These are phyloP conservation scores for Adansonia madagascariensis DNA, from an alignment of 441 rosid genomes.

Conservation along the genomic window DNA sequence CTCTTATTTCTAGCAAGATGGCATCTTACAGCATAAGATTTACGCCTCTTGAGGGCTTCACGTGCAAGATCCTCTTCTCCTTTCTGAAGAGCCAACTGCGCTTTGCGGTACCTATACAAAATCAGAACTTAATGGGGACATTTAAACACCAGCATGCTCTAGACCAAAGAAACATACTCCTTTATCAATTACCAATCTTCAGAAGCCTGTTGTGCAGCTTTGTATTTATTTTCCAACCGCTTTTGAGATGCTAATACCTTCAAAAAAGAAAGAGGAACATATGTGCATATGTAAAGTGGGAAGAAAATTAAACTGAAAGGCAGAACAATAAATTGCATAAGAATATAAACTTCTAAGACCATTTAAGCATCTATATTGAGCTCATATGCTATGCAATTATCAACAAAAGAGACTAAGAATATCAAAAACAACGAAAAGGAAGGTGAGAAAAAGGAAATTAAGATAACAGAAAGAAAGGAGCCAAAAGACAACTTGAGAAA, in stretches of 20 bases:
- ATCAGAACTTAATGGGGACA: slow-evolving; percentile 3
- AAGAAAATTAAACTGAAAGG: slow-evolving; percentile 19
- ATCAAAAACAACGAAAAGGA: not conserved
- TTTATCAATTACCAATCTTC: slow-evolving; percentile 72
- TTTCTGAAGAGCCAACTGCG: slow-evolving; percentile 93
- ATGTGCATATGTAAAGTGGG: not conserved
- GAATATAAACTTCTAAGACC: slow-evolving; percentile 6
- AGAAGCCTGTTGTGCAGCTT: slow-evolving; percentile 86
- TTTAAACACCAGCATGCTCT: not conserved
- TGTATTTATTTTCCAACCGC: slow-evolving; percentile 86
- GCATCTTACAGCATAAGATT: slow-evolving; percentile 78
- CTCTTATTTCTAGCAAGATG: not conserved
- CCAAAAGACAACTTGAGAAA: slow-evolving; percentile 5
- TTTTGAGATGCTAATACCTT: slow-evolving; percentile 97
- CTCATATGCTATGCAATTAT: slow-evolving; percentile 10
- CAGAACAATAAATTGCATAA: not conserved
- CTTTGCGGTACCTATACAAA: slow-evolving; percentile 83
- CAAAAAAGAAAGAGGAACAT: not conserved
- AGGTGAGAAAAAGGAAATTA: not conserved
- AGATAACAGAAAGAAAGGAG: not conserved
- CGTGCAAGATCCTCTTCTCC: slow-evolving; percentile 99
- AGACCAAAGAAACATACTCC: not conserved
- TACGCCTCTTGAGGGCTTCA: slow-evolving; percentile 94
- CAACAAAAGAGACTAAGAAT: not conserved
- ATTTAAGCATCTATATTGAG: slow-evolving; percentile 7